Evolutionary conservation across 805 yeast species (phyloP), one percentile per base, ranked within the genome.

Genomic region (Candida tammaniensis): DNA sequence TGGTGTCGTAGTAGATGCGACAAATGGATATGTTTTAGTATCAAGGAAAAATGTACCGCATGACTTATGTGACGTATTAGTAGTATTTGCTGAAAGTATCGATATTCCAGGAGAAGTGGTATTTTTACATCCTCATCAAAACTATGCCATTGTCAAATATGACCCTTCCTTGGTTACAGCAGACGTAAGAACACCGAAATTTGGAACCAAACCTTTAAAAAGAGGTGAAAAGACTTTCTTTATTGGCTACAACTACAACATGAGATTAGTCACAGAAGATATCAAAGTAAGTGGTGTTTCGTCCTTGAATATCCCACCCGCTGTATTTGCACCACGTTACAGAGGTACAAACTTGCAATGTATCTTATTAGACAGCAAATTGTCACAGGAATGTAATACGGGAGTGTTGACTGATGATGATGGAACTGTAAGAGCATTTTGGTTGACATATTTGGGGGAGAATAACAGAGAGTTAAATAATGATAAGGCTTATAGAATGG

Each of bases 391-490:
- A 42, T 86, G 95, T 59, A 76, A 74, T 17, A 74, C 93, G 3
- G 97, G 96, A 47, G 73, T 87, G 3, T 58, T 89, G 27, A 81
- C 84, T 4, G 88, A 85, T 53, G 58, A 70, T 26, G 84, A 82
- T 49, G 97, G 96, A 9, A 74, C 80, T 0, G 74, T 89, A 9
- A 74, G 91, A 42, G 95, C 93, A 0, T 62, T 89, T 36, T 89
- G 96, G 96, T 57, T 88, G 42, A 74, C 91, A 1, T 87, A 76
- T 55, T 68, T 87, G 33, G 96, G 95, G 12, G 95, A 86, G 45
- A 73, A 78, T 31, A 69, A 64, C 26, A 71, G 73, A 27, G 78
- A 77, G 32, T 47, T 49, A 31, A 37, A 48, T 31, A 68, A 73
- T 11, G 93, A 85, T 44, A 72, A 78, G 17, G 69, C 76, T 41